Base-by-base conservation (phyloP, 2,329 filamentous ascomycete genomes). In the Colletotrichum trifolii region DNA sequence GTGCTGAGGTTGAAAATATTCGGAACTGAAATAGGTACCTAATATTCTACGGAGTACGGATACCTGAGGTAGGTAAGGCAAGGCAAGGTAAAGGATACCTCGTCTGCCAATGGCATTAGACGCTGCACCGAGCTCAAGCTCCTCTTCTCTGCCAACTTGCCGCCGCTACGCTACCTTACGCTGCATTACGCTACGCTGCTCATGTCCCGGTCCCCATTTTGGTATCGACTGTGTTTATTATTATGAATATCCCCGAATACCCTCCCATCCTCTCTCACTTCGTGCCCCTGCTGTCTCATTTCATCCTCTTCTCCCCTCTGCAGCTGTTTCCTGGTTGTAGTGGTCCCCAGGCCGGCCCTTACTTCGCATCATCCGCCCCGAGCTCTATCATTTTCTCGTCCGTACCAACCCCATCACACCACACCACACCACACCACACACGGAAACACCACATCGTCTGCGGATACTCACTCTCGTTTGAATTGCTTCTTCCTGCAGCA, bases 211-310 rank as follows among this genome's bases (percentile, higher is more conserved):
- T 38, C 53, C 42, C 25, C 25, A 11, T 15, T 43, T 15, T 46
- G 45, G 42, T 52, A 36, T 49, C 52, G 35, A 25, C 4, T 25
- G 25, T 25, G 25, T 25, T 62, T 65, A 34, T 66, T 66, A 15
- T 66, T 62, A 47, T 56, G 60, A 62, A 62, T 66, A 66, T 63
- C 35, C 58, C 47, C 58, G 52, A 66, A 66, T 66, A 34, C 53
- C 63, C 63, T 63, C 63, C 47, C 36, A 17, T 42, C 25, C 45
- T 40, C 36, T 34, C 33, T 15, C 8, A 25, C 33, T 57, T 47
- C 17, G 12, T 38, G 36, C 58, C 46, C 33, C 36, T 63, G 46
- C 38, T 57, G 53, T 47, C 53, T 52, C 56, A 34, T 63, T 57
- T 46, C 33, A 47, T 25, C 47, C 49, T 39, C 59, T n/a, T 45